Conservation (phyloP, 176 grass and related monocot species). For the Oryza nivara region DNA sequence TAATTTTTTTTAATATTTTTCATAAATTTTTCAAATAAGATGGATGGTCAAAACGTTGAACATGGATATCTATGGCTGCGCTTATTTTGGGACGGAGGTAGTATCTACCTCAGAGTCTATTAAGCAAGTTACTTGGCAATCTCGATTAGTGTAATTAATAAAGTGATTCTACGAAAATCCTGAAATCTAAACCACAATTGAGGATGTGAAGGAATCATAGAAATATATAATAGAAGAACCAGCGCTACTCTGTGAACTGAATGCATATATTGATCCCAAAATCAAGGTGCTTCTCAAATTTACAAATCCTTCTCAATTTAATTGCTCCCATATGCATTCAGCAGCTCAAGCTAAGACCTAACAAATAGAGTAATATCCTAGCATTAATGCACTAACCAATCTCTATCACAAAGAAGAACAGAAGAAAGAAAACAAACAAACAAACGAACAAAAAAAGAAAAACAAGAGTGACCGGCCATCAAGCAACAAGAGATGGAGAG, state of each 20-base stretch:
- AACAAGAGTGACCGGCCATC: not conserved
- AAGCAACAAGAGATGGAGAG: not conserved
- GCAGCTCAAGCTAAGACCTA: constrained; percentile 18
- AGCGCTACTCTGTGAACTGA: not conserved
- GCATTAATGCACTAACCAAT: not conserved
- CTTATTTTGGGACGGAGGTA: too few species aligned
- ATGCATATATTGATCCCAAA: not conserved
- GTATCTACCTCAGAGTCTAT: not conserved
- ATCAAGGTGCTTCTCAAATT: constrained; percentile 27
- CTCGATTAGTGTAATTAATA: not conserved
- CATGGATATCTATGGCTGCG: too few species aligned
- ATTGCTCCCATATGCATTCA: constrained; percentile 28
- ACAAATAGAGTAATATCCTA: constrained; percentile 34
- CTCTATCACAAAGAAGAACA: not conserved
- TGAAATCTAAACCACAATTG: not conserved
- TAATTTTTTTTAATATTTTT: too few species aligned
- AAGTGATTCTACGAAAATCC: too few species aligned
- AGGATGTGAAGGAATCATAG: not conserved
- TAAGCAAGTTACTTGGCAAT: not conserved
- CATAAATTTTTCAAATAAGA: too few species aligned
- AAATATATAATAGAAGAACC: not conserved
- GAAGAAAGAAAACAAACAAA: not conserved
- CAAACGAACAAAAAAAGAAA: not conserved
- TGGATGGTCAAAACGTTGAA: too few species aligned
- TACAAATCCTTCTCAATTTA: constrained; percentile 19